phyloP scores from a whole-genome alignment of 2,329 filamentous ascomycete genomes.

The Emergomyces orientalis region DNA sequence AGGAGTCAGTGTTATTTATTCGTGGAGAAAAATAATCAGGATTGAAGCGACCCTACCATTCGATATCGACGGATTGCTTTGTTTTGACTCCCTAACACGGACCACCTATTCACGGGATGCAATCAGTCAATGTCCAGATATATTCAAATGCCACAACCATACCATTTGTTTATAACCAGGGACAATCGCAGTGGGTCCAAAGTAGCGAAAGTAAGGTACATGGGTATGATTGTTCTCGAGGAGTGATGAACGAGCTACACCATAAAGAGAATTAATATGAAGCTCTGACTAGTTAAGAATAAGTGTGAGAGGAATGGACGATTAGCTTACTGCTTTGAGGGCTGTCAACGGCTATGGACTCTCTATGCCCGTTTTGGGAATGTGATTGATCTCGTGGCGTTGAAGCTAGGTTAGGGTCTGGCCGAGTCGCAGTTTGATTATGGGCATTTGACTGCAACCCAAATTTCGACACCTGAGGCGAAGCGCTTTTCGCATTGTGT shows the following conservation, averaged over 20 bases:
- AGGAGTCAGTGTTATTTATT: background rate
- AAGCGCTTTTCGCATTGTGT: slow-evolving; percentile 7
- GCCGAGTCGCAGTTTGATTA: background rate
- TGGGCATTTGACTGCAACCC: background rate
- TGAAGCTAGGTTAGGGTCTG: background rate
- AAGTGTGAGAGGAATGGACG: too few species aligned
- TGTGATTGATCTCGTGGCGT: background rate
- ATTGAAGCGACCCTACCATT: slow-evolving; percentile 24
- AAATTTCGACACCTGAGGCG: background rate
- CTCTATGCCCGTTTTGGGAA: slow-evolving; percentile 10
- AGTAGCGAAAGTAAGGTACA: slow-evolving; percentile 84
- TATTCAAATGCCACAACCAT: slow-evolving; percentile 1
- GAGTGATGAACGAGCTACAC: slow-evolving; percentile 30
- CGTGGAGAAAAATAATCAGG: background rate
- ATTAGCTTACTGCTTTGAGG: slow-evolving; percentile 30
- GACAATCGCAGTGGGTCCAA: slow-evolving; percentile 82
- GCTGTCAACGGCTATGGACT: slow-evolving; percentile 23
- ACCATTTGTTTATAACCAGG: slow-evolving; percentile 93
- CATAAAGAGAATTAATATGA: slow-evolving; percentile 12
- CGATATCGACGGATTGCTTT: slow-evolving; percentile 32
- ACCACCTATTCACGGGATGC: slow-evolving; percentile 46
- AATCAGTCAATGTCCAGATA: slow-evolving; percentile 15
- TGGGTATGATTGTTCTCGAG: slow-evolving; percentile 31
- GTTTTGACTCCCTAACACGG: slow-evolving; percentile 49
- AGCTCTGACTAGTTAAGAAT: background rate